phyloP scores from a whole-genome alignment of 768 basidiomycete genomes.

The Psilocybe sp. region DNA sequence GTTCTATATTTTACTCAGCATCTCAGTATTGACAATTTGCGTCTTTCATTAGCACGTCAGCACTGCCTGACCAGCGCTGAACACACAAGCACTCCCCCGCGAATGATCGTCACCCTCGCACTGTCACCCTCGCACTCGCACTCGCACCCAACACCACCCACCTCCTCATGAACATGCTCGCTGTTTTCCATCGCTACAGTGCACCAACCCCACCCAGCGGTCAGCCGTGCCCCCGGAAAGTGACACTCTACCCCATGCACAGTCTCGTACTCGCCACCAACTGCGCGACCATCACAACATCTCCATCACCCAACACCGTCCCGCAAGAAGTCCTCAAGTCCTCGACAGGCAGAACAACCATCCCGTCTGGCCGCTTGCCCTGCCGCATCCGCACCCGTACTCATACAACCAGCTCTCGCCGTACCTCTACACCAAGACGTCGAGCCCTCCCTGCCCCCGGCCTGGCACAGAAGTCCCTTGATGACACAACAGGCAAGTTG shows the following conservation, averaged over 20 bases:
- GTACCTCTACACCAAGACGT: constrained; percentile 68
- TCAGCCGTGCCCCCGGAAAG: constrained; percentile 17
- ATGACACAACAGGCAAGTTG: constrained; percentile 17
- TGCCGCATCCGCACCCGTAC: constrained; percentile 63
- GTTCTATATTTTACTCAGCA: no score
- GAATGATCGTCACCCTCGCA: constrained; percentile 43
- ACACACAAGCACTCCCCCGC: constrained; percentile 29
- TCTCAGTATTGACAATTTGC: no score
- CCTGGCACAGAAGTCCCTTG: constrained; percentile 26
- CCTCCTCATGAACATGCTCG: constrained; percentile 53
- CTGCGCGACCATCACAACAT: constrained; percentile 60
- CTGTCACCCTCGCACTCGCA: no score
- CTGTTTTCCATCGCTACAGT: constrained; percentile 30
- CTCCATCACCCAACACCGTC: constrained; percentile 36
- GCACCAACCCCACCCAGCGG: constrained; percentile 10
- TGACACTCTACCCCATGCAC: constrained; percentile 65
- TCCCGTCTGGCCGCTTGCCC: constrained; percentile 59
- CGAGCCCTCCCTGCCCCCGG: constrained; percentile 34
- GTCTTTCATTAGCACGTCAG: no score
- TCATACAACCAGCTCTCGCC: constrained; percentile 57
- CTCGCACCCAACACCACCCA: constrained; percentile 25
- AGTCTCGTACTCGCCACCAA: constrained; percentile 66
- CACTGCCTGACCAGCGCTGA: no score
- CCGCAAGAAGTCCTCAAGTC: constrained; percentile 20
- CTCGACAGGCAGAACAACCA: constrained; percentile 20